Evolutionary conservation across 2,329 filamentous ascomycete species (phyloP), one percentile per base, ranked within the genome.

Genomic region (Coniochaeta sp.): DNA sequence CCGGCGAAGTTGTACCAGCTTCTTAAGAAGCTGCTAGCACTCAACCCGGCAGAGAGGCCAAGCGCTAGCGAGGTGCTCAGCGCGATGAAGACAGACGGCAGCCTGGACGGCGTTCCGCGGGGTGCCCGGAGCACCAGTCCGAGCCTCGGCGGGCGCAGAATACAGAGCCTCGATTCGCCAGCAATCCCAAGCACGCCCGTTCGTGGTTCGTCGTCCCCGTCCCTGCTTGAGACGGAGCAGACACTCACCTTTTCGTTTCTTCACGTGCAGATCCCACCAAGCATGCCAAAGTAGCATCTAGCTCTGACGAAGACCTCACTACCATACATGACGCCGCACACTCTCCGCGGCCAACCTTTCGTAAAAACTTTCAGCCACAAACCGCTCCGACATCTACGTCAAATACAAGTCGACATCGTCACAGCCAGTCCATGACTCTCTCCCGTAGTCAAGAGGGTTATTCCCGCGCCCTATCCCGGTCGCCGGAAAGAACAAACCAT

Each of bases 1-100:
- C 95, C 95, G 0, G 82, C 91, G 6, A 89, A 90, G 71, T 82
- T 99, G 0, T 99, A 98, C 73, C 85, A 85, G 54, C 87, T 96
- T 59, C 80, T 99, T 4, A 92, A 91, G 71, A 85, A 85, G 60
- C 79, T 99, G 6, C 81, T 99, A 6, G 88, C 91, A 1, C 78
- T 96, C 14, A 82, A 93, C 62, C 91, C 93, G 0, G 76, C 79
- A 1, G 85, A 92, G 60, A 82, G 95, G 7, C 95, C 95, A 0
- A 91, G 86, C 52, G 93, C 95, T 0, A 90, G 87, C 54, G 93
- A 98, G 61, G 93, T 99, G 1, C 74, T 98, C 43, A 80, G 81
- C 11, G 89, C 86, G 1, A 90, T 96, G 73, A 88, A 89, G 66
- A 87, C 83, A 40, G 88, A 90, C 76, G 84, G 73, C 65, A 76